Evolutionary conservation across 805 yeast genomes (phyloP), one percentile per base, ranked within the genome.

Genomic region (Zygotorulaspora danielsina): DNA sequence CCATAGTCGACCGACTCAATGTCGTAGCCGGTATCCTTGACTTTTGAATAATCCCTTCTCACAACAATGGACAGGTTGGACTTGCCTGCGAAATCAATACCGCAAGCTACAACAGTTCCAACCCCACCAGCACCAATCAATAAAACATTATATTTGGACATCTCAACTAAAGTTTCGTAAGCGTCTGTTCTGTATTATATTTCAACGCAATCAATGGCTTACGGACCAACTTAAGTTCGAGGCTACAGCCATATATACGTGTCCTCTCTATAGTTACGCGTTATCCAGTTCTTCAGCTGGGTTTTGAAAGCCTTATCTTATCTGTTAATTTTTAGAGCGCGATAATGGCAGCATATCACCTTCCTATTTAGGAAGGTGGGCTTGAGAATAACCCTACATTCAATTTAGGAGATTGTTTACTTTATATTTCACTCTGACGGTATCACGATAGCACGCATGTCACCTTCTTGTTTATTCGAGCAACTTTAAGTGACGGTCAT

Each of bases 61-160:
- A 79, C 67, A 9, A 81, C 78, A 9, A 75, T 66, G 1, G 85
- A 71, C 11, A 79, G 77, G 20, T 67, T 69, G 3, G 74, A 67
- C 24, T 69, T 63, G 1, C 72, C 73, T 26, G 70, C 67, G 25
- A 55, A 54, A 45, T 72, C 73, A 26, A 84, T 64, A 0, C 82
- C 75, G 36, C 77, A 72, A 0, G 90, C 84, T 3, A 81, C 80
- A 29, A 84, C 73, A 25, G 82, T 67, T 19, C 94, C 95, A 9
- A 84, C 89, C 26, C 90, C 94, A 12, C 94, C 95, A 36, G 84
- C 67, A 2, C 94, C 94, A 19, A 84, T 69, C 8, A 83, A 60
- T 17, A 82, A 65, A 4, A 79, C 73, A 13, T 38, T 38, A 29
- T 8, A 18, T 29, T 29, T 29, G 17, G n/a, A 29, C 11, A 16